phyloP scores from a whole-genome alignment of 2,329 filamentous ascomycete genomes.

The Microthyrium microscopicum region DNA sequence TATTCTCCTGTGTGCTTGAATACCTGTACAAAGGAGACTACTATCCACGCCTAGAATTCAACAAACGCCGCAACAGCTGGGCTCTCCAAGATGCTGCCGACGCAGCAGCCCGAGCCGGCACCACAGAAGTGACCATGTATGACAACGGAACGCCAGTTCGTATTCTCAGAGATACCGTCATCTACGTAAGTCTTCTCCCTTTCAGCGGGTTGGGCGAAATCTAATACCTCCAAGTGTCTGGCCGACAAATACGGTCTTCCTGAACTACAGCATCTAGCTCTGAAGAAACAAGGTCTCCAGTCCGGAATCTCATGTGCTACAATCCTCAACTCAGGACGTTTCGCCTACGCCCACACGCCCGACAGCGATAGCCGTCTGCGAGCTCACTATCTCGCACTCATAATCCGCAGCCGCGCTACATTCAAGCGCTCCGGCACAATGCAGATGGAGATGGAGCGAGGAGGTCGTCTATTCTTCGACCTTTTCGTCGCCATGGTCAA shows the following conservation, averaged over 20 bases:
- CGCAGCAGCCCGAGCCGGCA: constrained; percentile 34
- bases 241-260: constrained; percentile 83
- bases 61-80: constrained; percentile 76
- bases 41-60: constrained; percentile 74
- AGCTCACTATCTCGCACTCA: constrained; percentile 92
- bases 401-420: constrained; percentile 91
- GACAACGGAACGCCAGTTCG: constrained; percentile 57
- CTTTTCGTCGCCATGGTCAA: constrained; percentile 97
- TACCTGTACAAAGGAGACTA: constrained; percentile 97
- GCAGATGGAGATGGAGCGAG: constrained; percentile 96
- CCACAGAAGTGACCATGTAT: constrained; percentile 56
- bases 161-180: constrained; percentile 77
- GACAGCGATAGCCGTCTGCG: constrained; percentile 83
- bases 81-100: constrained; percentile 59
- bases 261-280: constrained; percentile 76
- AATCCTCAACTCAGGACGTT: constrained; percentile 82
- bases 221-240: too few species aligned
- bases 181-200: too few species aligned
- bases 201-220: too few species aligned
- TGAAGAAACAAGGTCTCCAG: constrained; percentile 90
- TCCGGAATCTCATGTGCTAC: constrained; percentile 81
- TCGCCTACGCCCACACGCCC: constrained; percentile 88
- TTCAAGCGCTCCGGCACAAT: constrained; percentile 98
- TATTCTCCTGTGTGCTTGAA: constrained; percentile 86
- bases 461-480: constrained; percentile 92